Evolutionary conservation across 208 protist species (phyloP), one percentile per base, ranked within the genome.

Genomic region (Leishmania mexicana): DNA sequence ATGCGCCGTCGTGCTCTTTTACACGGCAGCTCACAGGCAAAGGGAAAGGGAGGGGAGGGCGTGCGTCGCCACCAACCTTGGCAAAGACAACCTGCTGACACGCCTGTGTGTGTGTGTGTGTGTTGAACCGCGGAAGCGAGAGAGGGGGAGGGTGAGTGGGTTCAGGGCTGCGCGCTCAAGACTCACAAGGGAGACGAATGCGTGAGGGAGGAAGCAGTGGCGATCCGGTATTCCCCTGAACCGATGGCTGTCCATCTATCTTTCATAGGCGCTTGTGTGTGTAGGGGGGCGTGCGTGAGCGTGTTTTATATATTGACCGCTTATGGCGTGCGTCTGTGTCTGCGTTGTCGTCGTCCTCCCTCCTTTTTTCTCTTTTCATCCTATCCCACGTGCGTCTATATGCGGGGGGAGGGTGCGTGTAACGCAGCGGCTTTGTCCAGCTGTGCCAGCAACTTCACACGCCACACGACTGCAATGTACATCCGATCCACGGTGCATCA

Each of bases 361-460:
- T 76, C 62, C 72, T 87, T 64, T 67, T 67, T 40, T 76, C 73
- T 79, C 54, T 17, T 73, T 75, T 80, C 72, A 21, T 64, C 64
- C 45, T 42, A 19, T 72, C 4, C 24, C 31, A 38, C 40, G 31
- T 21, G 31, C n/a, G 11, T 67, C 62, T 67, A n/a, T 40, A 24
- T 19, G 62, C 13, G 35, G 15, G 58, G n/a, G 28, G 15, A n/a
- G 28, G 28, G 6, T 64, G 19, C 28, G 15, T 64, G 58, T 28
- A 10, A 54, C 21, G 68, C 19, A 24, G 40, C 42, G 13, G 68
- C 40, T 28, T 31, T n/a, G 40, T 49, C 42, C 7, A 31, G 19
- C 68, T 2, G 21, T 31, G 51, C 8, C 17, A 42, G 40, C 68
- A 19, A 15, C 40, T 31, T 67, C 13, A 67, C 62, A 67, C 7